A percentile compares a stretch with the other conserved stretches of the same genome.
Evolutionary conservation across 768 basidiomycete species (phyloP).

Genomic region (Mycena olivaceomarginata): DNA sequence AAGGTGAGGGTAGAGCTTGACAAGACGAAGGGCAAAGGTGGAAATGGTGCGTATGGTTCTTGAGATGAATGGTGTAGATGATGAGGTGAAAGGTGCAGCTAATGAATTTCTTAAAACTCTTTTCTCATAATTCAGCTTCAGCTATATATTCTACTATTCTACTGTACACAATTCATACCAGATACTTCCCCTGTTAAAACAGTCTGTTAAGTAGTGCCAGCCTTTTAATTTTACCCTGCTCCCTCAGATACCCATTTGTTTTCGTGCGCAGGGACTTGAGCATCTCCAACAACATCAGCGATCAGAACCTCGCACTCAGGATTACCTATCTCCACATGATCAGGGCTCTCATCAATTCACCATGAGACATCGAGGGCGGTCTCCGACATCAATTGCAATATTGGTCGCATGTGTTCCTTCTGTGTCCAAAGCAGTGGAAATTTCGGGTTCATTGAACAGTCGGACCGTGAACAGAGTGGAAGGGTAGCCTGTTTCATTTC

Average conservation of each 20-base stretch:
- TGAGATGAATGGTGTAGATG: not conserved
- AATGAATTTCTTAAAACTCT: not conserved
- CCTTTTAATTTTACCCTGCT: slow-evolving; percentile 13
- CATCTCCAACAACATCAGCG: slow-evolving; percentile 4
- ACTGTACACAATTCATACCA: not conserved
- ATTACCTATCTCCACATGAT: not conserved
- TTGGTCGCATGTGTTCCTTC: slow-evolving; percentile 47
- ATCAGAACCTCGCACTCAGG: not conserved
- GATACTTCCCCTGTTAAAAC: not conserved
- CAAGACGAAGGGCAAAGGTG: not conserved
- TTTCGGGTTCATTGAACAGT: slow-evolving; percentile 50
- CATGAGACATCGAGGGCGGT: slow-evolving; percentile 41
- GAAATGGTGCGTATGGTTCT: slow-evolving; percentile 14
- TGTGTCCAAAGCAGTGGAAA: slow-evolving; percentile 9
- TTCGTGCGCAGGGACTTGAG: slow-evolving; percentile 7
- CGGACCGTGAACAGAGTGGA: slow-evolving; percentile 47
- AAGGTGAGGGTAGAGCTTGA: not conserved
- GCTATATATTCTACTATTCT: not conserved
- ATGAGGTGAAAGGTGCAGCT: slow-evolving; percentile 8
- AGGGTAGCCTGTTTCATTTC: slow-evolving; percentile 46
- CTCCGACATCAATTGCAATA: slow-evolving; percentile 45
- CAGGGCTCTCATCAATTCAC: not conserved
- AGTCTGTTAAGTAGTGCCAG: slow-evolving; percentile 1
- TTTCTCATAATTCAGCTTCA: not conserved
- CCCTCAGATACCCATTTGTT: slow-evolving; percentile 13